Evolutionary conservation across 148 eudicot species (phyloP).

Genomic region (Talinum fruticosum): DNA sequence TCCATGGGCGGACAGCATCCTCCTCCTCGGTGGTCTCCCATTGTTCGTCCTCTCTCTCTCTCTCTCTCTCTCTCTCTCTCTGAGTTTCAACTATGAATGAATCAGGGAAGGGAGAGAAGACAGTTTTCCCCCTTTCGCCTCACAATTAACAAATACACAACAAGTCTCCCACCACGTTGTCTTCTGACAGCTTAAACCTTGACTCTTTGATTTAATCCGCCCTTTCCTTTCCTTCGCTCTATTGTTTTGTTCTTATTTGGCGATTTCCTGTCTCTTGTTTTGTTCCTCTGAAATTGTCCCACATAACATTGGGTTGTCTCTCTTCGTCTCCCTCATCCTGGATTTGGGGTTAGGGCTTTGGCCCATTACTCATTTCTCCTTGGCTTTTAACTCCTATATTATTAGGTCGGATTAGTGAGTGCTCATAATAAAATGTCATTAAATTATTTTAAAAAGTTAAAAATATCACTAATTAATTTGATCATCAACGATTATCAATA

Average conservation of each 20-base stretch:
- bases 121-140: neutral
- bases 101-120: neutral
- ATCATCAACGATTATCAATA: no score
- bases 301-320: no score
- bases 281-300: no score
- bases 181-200: neutral
- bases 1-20: neutral
- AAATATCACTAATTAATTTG: no score
- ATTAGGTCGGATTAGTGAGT: no score
- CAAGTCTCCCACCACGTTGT: neutral
- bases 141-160: neutral
- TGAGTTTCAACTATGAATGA: neutral
- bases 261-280: neutral
- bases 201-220: neutral
- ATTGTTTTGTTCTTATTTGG: neutral
- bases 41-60: neutral
- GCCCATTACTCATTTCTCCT: no score
- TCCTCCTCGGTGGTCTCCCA: neutral
- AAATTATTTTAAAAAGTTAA: no score
- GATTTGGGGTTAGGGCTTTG: no score
- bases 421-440: no score
- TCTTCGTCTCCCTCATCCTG: no score
- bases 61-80: neutral
- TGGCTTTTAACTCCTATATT: no score
- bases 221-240: neutral